phyloP scores from a whole-genome alignment of 2,329 filamentous ascomycete genomes.

The Aspergillus neotritici region DNA sequence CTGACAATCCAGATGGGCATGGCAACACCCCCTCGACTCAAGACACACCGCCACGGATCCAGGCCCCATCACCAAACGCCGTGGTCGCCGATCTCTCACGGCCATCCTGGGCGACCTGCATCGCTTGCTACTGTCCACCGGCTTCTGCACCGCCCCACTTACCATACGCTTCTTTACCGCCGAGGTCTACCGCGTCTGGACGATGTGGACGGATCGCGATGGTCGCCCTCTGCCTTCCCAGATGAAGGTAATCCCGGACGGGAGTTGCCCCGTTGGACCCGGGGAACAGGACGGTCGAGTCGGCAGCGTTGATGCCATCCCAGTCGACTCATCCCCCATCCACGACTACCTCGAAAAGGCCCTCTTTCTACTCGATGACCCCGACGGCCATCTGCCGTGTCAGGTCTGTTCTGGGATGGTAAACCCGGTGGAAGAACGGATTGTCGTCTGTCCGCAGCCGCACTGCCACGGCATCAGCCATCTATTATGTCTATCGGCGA shows the following conservation, averaged over 20 bases:
- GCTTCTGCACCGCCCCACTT: constrained; percentile 79
- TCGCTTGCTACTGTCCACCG: constrained; percentile 68
- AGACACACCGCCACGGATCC: constrained; percentile 63
- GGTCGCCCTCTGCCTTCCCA: constrained; percentile 44
- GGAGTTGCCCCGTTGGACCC: constrained; percentile 14
- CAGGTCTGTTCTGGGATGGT: constrained; percentile 45
- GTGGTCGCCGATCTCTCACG: constrained; percentile 56
- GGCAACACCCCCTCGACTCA: constrained; percentile 78
- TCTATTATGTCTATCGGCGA: constrained; percentile 50
- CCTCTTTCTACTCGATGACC: constrained; percentile 36
- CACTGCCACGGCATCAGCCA: constrained; percentile 49
- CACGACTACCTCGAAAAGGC: constrained; percentile 51
- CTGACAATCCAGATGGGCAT: constrained; percentile 65
- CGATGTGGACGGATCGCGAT: constrained; percentile 49
- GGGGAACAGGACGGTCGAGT: constrained; percentile 20
- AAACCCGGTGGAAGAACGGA: constrained; percentile 34
- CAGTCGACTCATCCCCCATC: constrained; percentile 49
- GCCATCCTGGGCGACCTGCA: constrained; percentile 76
- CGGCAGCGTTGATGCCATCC: constrained; percentile 42
- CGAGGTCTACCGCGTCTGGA: constrained; percentile 67
- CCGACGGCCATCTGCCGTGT: constrained; percentile 37
- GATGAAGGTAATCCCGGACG: constrained; percentile 54
- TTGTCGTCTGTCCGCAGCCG: constrained; percentile 48
- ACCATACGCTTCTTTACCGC: constrained; percentile 69
- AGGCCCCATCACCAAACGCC: constrained; percentile 41